These are phyloP conservation scores for Exidia glandulosa DNA, from an alignment of 768 basidiomycete genomes.

Conservation along the genomic window DNA sequence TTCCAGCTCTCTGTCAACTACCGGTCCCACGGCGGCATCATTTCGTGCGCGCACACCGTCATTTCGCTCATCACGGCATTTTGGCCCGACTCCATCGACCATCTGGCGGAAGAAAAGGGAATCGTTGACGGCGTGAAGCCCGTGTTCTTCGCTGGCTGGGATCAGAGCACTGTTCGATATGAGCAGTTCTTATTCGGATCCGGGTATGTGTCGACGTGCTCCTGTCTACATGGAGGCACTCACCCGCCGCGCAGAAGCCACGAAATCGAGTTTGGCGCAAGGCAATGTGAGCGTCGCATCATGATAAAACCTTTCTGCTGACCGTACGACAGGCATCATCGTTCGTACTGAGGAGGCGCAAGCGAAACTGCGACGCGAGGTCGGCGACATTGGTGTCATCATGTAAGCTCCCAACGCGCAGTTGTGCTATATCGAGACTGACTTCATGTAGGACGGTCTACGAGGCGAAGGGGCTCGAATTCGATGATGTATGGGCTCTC, in stretches of 20 bases:
- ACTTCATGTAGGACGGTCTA: slow-evolving; percentile 32
- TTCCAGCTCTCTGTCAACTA: slow-evolving; percentile 60
- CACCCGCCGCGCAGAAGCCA: not conserved
- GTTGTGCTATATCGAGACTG: not conserved
- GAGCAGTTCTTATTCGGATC: slow-evolving; percentile 44
- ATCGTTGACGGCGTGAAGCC: slow-evolving; percentile 44
- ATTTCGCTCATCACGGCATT: slow-evolving; percentile 49
- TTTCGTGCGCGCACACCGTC: slow-evolving; percentile 56
- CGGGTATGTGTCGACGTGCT: slow-evolving; percentile 1
- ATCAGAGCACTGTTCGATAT: slow-evolving; percentile 20
- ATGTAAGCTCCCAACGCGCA: not conserved
- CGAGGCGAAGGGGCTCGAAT: slow-evolving; percentile 58
- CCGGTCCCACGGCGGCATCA: slow-evolving; percentile 62
- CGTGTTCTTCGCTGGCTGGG: slow-evolving; percentile 42
- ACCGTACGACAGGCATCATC: slow-evolving; percentile 32
- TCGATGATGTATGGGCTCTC: slow-evolving; percentile 41
- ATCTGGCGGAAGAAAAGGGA: slow-evolving; percentile 43
- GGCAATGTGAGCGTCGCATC: slow-evolving; percentile 12
- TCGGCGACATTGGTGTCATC: slow-evolving; percentile 41
- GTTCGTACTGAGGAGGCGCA: slow-evolving; percentile 51
- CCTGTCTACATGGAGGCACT: not conserved
- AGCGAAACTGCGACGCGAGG: slow-evolving; percentile 33
- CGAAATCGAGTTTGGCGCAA: slow-evolving; percentile 50
- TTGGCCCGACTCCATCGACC: slow-evolving; percentile 58
- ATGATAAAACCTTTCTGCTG: not conserved